Conservation (phyloP, 106 monocot genomes). For the Apostasia ramifera region DNA sequence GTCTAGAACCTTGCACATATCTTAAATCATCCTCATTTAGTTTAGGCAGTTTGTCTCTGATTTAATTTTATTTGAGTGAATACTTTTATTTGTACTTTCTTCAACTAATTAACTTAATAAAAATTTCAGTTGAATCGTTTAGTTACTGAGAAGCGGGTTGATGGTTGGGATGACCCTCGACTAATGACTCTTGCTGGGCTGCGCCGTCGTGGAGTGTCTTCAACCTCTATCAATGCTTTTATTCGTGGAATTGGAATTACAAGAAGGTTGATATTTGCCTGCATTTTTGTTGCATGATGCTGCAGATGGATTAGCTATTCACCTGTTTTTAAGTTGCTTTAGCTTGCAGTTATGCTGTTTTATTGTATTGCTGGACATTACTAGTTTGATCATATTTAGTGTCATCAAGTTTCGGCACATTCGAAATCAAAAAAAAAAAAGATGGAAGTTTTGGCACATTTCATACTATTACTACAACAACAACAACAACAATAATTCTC, state of each 20-base stretch:
- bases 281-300: neutral
- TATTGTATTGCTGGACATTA: no score
- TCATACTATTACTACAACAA: no score
- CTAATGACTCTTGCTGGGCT: slow-evolving; percentile 90
- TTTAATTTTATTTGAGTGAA: no score
- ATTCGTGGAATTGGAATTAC: slow-evolving; percentile 97
- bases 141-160: slow-evolving; percentile 82
- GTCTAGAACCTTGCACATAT: neutral
- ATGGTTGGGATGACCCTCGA: slow-evolving; percentile 98
- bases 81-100: neutral
- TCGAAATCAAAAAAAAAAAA: no score
- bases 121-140: slow-evolving; percentile 68
- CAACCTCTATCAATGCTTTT: slow-evolving; percentile 85
- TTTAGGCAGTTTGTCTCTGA: no score
- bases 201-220: slow-evolving; percentile 82
- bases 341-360: no score
- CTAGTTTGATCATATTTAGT: no score
- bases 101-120: neutral
- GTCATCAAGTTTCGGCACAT: no score
- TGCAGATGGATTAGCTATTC: neutral
- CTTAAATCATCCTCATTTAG: neutral
- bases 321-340: no score
- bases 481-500: no score
- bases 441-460: no score
- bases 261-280: slow-evolving; percentile 54